Evolutionary conservation across 805 yeast genomes (phyloP).

Genomic region (Candida andamanensis): DNA sequence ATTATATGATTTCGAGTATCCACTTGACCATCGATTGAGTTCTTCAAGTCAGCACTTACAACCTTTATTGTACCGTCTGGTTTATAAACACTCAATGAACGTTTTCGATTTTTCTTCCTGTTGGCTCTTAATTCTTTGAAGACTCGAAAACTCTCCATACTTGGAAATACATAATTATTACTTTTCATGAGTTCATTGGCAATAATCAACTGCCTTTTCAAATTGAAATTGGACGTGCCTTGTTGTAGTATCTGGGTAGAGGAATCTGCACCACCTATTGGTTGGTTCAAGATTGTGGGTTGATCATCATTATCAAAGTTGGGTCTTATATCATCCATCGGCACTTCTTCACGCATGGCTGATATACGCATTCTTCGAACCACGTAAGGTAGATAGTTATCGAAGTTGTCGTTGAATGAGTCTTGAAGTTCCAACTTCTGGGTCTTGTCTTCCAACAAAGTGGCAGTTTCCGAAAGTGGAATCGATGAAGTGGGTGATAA

Average conservation of each 20-base stretch:
- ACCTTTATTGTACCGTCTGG: slow-evolving; percentile 14
- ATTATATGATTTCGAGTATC: slow-evolving; percentile 18
- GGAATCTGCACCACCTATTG: slow-evolving; percentile 5
- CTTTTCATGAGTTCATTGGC: slow-evolving; percentile 29
- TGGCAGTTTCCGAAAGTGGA: slow-evolving; percentile 32
- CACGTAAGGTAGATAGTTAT: slow-evolving; percentile 33
- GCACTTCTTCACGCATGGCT: slow-evolving; percentile 3
- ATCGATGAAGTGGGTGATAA: slow-evolving; percentile 8
- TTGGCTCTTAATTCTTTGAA: slow-evolving; percentile 23
- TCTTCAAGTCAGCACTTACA: slow-evolving; percentile 2
- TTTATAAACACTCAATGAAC: slow-evolving; percentile 18
- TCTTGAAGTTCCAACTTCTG: slow-evolving; percentile 31
- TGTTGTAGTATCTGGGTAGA: slow-evolving; percentile 17
- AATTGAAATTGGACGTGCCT: slow-evolving; percentile 16
- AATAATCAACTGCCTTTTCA: slow-evolving; percentile 26
- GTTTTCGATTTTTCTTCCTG: slow-evolving; percentile 18
- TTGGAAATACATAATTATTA: slow-evolving; percentile 25
- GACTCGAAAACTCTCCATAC: slow-evolving; percentile 20
- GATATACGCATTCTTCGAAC: slow-evolving; percentile 23
- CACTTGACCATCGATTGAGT: slow-evolving; percentile 3
- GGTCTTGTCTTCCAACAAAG: slow-evolving; percentile 19
- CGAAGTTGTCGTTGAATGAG: slow-evolving; percentile 32
- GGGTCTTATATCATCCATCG: background rate
- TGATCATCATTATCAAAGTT: slow-evolving; percentile 13
- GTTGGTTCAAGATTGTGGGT: slow-evolving; percentile 17